Base-by-base conservation (phyloP, 1,284 basidiomycete genomes). In the Nidula niveotomentosa region DNA sequence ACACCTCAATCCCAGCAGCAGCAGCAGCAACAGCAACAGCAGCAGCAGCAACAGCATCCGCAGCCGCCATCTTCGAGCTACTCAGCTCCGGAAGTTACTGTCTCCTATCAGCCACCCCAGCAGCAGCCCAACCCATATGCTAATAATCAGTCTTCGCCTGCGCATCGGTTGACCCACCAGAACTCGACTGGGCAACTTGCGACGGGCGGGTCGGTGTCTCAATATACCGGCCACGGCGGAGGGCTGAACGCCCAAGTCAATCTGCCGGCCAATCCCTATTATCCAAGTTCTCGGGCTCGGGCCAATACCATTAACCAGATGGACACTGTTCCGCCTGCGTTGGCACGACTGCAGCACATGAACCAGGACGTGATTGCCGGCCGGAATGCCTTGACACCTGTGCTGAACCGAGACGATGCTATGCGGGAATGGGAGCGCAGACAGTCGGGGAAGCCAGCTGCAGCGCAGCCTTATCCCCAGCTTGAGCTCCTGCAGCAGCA, bases 221-320 rank as follows among this genome's bases (percentile, higher is more conserved):
- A 81, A 52, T 84, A 80, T 66, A 53, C 73, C 6, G 64, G 61
- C 49, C 76, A 77, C 58, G 56, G 74, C 2, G 58, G 73, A 2
- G 71, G 64, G 49, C 37, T 63, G 44, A 59, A 66, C 47, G 51
- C 68, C 23, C 76, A 85, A 56, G 58, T 85, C 53, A 81, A 82
- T 57, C 71, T 81, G 34, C 83, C 84, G 7, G 75, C 85, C 17
- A 85, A 80, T 60, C 81, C 87, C 8, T 94, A 91, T 72, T 89
- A 90, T 65, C 82, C 84, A 8, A 76, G 80, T 55, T 69, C 87
- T 33, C 84, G 85, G 10, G 84, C 83, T 15, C 81, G 94, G 30
- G 91, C 93, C 9, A 96, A 95, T 69, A 97, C 96, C 35, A 91
- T 96, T 72, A 90, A 91, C 65, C 88, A 86, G 66, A 87, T 94